Base-by-base conservation (phyloP, 192 early-diverging fungal genomes). In the Coemansia guatemalensis region DNA sequence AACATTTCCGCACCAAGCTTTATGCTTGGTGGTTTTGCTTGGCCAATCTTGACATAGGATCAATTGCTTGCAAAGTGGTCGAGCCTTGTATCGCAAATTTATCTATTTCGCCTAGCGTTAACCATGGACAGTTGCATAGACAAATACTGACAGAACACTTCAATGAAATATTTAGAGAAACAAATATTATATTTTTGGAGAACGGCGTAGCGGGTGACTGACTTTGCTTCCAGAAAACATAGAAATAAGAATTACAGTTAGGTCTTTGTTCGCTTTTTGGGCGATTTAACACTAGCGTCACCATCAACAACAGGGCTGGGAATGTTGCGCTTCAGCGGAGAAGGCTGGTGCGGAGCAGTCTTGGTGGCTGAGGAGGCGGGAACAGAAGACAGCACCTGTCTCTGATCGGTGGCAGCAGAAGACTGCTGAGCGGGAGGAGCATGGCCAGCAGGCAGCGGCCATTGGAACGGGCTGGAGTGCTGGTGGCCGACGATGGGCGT, bases 401-500 rank as follows among this genome's bases (percentile, higher is more conserved):
- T n/a, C 48, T 47, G 41, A 26, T 48, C 56, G 29, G 25, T 41
- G 5, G 58, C 6, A n/a, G 2, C 49, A 8, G 49, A 20, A 1
- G n/a, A 50, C 18, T 44, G 41, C 41, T 52, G 51, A 26, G 23
- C 22, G 9, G 51, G 25, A 52, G 51, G 25, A 26, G 39, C 12
- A 56, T 58, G 63, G 25, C 18, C 55, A 30, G 25, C 44, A 1
- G 82, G 67, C 60, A 80, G 24, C 8, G 91, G 91, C 91, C 91
- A 93, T 62, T 87, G 76, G 68, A 93, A 93, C 9, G 86, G 83
- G 12, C 86, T 83, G 4, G 74, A 56, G 49, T 58, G 49, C 26
- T 75, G 75, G n/a, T 84, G 83, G 21, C 84, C 87, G 21, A 85
- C 86, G 6, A 87, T 88, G 0, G 91, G 89, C 9, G 89, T 92